Evolutionary conservation across 2,329 filamentous ascomycete genomes (phyloP).

Genomic region (Coniochaeta sp.): DNA sequence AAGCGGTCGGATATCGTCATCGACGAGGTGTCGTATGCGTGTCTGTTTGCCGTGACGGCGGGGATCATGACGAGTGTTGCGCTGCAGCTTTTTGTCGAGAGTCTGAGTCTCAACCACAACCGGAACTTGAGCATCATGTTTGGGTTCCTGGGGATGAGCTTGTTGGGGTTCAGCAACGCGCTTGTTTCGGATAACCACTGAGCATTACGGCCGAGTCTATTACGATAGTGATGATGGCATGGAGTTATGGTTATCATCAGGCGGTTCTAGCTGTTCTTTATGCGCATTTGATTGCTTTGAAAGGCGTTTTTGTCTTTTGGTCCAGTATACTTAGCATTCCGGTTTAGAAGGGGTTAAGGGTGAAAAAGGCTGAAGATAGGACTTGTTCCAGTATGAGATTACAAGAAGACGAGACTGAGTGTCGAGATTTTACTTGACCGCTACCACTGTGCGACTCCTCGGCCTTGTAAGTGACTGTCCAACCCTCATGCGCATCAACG

Average conservation of each 20-base stretch:
- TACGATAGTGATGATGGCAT: not conserved
- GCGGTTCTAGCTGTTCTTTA: too few relatives aligned
- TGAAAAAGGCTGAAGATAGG: too few relatives aligned
- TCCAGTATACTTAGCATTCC: not conserved
- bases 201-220: conserved; percentile 4
- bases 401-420: too few relatives aligned
- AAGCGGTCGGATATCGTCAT: conserved; percentile 40
- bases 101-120: conserved; percentile 73
- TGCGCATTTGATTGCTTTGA: not conserved
- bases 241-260: not conserved
- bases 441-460: not conserved
- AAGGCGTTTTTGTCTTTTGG: not conserved
- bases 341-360: not conserved
- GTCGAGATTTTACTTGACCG: too few relatives aligned
- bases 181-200: conserved; percentile 56
- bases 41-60: conserved; percentile 81
- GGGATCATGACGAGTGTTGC: conserved; percentile 96
- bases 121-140: conserved; percentile 70
- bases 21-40: conserved; percentile 59
- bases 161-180: conserved; percentile 79
- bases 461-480: not conserved
- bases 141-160: conserved; percentile 78
- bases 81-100: conserved; percentile 82
- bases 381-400: too few relatives aligned
- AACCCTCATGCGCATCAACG: not conserved